Percentiles rank a stretch among this genome's conserved stretches.
These are phyloP conservation scores for Syzygium jambos DNA, from an alignment of 345 rosid genomes.

Conservation along the genomic window DNA sequence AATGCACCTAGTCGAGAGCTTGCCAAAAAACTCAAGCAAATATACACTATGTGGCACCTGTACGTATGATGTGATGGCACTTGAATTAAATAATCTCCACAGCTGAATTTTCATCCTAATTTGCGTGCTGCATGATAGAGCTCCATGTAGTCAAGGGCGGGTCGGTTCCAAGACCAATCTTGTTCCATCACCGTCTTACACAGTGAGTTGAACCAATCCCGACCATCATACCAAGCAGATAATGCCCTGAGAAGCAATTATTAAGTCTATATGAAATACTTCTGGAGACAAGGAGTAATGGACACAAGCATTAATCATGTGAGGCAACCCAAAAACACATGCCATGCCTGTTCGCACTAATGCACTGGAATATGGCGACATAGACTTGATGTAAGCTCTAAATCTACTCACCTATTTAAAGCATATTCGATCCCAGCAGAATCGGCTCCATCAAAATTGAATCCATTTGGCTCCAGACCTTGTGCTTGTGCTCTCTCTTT, in stretches of 20 bases:
- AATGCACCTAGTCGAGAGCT: neutral
- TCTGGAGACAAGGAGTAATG: neutral
- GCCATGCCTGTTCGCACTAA: neutral
- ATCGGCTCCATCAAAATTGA: constrained; percentile 85
- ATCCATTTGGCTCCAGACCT: constrained; percentile 91
- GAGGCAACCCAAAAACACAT: neutral
- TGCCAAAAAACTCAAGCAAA: neutral
- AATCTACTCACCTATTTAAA: constrained; percentile 52
- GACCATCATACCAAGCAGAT: constrained; percentile 60
- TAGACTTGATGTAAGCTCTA: neutral
- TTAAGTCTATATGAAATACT: neutral
- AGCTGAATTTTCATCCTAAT: constrained; percentile 9
- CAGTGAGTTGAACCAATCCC: constrained; percentile 66
- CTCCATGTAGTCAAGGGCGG: constrained; percentile 93
- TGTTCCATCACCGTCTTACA: constrained; percentile 91
- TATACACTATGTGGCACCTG: neutral
- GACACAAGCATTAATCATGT: neutral
- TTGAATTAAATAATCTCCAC: neutral
- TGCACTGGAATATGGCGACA: neutral
- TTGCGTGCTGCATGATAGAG: constrained; percentile 85
- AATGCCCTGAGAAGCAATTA: constrained; percentile 50
- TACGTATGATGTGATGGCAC: neutral
- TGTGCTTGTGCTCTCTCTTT: constrained; percentile 75
- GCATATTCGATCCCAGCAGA: constrained; percentile 75
- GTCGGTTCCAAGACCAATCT: constrained; percentile 99